A percentile compares a stretch with the other conserved stretches of the same genome.
These are phyloP conservation scores for Diaporthe nobilis DNA, from an alignment of 2,329 filamentous ascomycete genomes.

Conservation along the genomic window DNA sequence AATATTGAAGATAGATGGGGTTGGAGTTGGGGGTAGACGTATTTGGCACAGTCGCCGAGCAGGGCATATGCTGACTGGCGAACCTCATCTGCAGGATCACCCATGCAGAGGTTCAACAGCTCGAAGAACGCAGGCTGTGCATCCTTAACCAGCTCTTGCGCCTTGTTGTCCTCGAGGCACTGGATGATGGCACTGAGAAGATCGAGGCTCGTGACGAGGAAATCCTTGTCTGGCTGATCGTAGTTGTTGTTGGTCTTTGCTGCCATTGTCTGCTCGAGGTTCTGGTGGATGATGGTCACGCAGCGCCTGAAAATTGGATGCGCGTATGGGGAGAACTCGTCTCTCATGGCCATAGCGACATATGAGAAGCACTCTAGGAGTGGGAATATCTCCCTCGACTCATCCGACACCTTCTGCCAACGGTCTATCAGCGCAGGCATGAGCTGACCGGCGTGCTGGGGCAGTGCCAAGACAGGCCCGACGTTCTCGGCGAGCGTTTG, in stretches of 20 bases:
- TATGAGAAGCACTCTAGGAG: conserved; percentile 97
- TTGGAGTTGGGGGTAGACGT: conserved; percentile 86
- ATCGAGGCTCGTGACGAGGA: conserved; percentile 94
- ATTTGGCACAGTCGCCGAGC: conserved; percentile 94
- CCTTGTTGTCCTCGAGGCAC: conserved; percentile 81
- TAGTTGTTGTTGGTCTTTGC: conserved; percentile 76
- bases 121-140: conserved; percentile 91
- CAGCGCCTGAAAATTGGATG: conserved; percentile 89
- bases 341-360: conserved; percentile 87
- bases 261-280: conserved; percentile 84
- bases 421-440: conserved; percentile 94
- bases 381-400: conserved; percentile 94
- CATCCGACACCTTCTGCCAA: conserved; percentile 88
- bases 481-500: conserved; percentile 96
- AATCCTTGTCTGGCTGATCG: conserved; percentile 94
- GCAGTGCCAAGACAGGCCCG: conserved; percentile 83
- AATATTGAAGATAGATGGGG: conserved; percentile 80
- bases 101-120: conserved; percentile 91
- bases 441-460: conserved; percentile 84
- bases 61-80: conserved; percentile 96
- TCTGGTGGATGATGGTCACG: conserved; percentile 91
- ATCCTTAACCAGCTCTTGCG: conserved; percentile 80
- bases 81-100: conserved; percentile 91
- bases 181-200: conserved; percentile 94
- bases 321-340: conserved; percentile 87